phyloP scores from a whole-genome alignment of 2,329 filamentous ascomycete species.

The Ophiocordyceps robertsii region DNA sequence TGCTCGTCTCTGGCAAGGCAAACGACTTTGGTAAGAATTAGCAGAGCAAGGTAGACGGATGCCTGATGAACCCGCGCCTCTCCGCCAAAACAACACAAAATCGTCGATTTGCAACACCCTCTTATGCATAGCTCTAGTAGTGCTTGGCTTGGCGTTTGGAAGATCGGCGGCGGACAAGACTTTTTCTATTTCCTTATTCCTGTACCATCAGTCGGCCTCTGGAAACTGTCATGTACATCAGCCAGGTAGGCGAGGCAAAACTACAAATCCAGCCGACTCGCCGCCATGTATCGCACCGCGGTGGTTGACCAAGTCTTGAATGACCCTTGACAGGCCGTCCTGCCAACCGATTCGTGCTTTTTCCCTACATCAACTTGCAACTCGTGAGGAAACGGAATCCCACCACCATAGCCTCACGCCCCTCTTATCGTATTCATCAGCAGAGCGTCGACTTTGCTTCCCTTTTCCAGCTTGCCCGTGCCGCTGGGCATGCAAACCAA shows the following conservation, averaged over 20 bases:
- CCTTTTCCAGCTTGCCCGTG: slow-evolving; percentile 51
- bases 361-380: background rate
- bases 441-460: slow-evolving; percentile 60
- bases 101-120: background rate
- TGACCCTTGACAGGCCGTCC: background rate
- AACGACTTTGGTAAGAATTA: slow-evolving; percentile 13
- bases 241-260: slow-evolving; percentile 5
- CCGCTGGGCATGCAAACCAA: slow-evolving; percentile 62
- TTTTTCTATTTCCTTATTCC: slow-evolving; percentile 10
- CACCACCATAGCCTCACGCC: background rate
- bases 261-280: background rate
- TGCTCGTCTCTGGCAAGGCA: slow-evolving; percentile 78
- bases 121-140: slow-evolving; percentile 22
- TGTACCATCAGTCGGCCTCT: slow-evolving; percentile 20
- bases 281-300: background rate
- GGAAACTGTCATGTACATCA: slow-evolving; percentile 20
- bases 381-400: background rate
- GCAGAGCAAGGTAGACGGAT: background rate
- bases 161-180: slow-evolving; percentile 18
- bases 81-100: background rate
- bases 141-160: slow-evolving; percentile 27
- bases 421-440: slow-evolving; percentile 49
- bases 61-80: background rate
- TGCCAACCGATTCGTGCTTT: background rate
- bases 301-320: too few relatives aligned